These are phyloP conservation scores for Spizellomyces sp. DNA, from an alignment of 192 early-diverging fungal genomes.

Conservation along the genomic window DNA sequence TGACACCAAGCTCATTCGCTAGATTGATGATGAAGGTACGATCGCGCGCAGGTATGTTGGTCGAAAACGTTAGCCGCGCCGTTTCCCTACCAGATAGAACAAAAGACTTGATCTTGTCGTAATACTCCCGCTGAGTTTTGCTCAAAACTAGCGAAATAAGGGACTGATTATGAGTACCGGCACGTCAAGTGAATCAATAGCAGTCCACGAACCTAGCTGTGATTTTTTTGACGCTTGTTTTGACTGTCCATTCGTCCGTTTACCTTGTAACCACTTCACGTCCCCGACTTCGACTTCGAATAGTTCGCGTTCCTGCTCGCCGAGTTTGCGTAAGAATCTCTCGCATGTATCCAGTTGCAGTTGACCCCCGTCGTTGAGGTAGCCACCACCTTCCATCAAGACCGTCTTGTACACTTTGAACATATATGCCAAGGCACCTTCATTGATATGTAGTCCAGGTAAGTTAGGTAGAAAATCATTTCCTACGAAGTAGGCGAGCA, in stretches of 20 bases:
- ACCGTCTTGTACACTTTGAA: slow-evolving; percentile 87
- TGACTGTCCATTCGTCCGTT: slow-evolving; percentile 28
- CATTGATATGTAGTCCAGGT: slow-evolving; percentile 91
- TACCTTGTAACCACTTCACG: slow-evolving; percentile 34
- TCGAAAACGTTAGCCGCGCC: slow-evolving; percentile 39
- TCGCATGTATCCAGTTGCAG: slow-evolving; percentile 76
- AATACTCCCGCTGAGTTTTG: slow-evolving; percentile 20
- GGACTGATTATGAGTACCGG: background rate
- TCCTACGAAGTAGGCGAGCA: slow-evolving; percentile 97
- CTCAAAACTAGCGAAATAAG: too few relatives aligned
- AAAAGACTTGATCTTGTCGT: slow-evolving; percentile 55
- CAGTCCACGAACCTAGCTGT: background rate
- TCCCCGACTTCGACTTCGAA: slow-evolving; percentile 62
- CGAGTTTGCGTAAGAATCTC: slow-evolving; percentile 79
- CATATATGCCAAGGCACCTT: slow-evolving; percentile 89
- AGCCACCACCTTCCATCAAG: slow-evolving; percentile 76
- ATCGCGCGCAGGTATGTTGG: slow-evolving; percentile 63
- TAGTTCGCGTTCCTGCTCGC: slow-evolving; percentile 77
- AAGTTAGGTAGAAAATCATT: slow-evolving; percentile 98
- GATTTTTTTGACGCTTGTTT: slow-evolving; percentile 10
- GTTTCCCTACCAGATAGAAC: slow-evolving; percentile 24
- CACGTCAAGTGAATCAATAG: background rate
- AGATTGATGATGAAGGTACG: slow-evolving; percentile 66
- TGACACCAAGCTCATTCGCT: slow-evolving; percentile 40
- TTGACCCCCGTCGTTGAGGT: slow-evolving; percentile 81